Base-by-base conservation (phyloP, 2,329 filamentous ascomycete genomes). In the Emergomyces pasteurianus region DNA sequence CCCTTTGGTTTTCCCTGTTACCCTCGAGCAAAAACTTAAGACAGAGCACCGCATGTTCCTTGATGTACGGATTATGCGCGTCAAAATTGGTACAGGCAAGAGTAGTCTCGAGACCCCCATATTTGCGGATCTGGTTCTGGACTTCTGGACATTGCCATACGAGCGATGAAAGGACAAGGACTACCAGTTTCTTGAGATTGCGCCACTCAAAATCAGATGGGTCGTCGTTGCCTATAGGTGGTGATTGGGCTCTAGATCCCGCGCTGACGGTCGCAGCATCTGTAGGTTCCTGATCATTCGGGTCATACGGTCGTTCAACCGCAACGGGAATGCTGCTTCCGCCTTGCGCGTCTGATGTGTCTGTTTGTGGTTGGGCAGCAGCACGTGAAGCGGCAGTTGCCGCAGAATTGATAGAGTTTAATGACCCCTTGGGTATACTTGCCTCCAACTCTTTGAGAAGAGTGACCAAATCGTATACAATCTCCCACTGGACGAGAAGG, bases 1-100 rank as follows among this genome's bases (percentile, higher is more conserved):
- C 77, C 61, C 79, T 79, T 63, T 83, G 81, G 65, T 84, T 78
- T 60, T 79, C 77, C 14, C 71, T 69, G 60, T 79, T 80, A 1
- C 74, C 74, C 62, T 83, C 81, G 7, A 83, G 74, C 23, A 83
- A 69, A 67, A 84, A 95, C 71, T 92, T 92, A n/a, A 95, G 80
- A 66, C 89, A 92, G 71, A 95, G 86, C 57, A 92, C 90, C 2
- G 90, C 89, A 65, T 92, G 89, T 73, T 97, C 92, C 68, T 92
- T 90, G 64, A 95, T 92, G 71, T 92, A 96, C 0, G 91, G 90
- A 70, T 96, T 96, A 75, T 95, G 86, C 67, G 92, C 90, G 70
- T 97, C 92, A 71, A 94, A 94, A 38, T 86, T 83, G 68, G 91
- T 96, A 74, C 91, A 96, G 69, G 91, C 91, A 18, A 96, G 82